These are phyloP conservation scores for Paramecium sonneborni DNA, from an alignment of 73 alveolate species.

Conservation along the genomic window DNA sequence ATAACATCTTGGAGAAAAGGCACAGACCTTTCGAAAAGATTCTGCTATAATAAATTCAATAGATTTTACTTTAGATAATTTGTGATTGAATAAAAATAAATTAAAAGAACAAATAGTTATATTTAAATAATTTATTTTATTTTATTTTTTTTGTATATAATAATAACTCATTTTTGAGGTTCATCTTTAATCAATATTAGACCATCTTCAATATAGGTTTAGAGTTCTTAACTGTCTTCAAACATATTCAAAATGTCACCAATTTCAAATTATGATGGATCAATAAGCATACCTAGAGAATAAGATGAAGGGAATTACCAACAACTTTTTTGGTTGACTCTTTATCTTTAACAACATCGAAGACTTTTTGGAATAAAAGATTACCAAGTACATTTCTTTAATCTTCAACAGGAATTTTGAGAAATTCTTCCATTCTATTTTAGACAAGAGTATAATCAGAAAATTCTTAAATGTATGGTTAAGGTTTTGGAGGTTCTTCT, in stretches of 20 bases:
- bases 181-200: neutral
- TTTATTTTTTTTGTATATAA: neutral
- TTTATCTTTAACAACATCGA: neutral
- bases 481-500: no score
- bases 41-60: neutral
- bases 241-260: constrained; percentile 20
- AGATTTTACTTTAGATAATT: neutral
- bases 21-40: neutral
- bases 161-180: neutral
- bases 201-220: neutral
- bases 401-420: neutral
- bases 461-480: neutral
- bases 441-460: neutral
- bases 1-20: constrained; percentile 18
- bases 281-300: constrained; percentile 34
- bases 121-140: neutral
- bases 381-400: constrained; percentile 46
- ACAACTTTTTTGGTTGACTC: neutral
- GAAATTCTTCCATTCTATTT: constrained; percentile 26
- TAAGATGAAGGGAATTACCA: neutral
- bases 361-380: neutral
- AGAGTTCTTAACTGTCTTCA: constrained; percentile 4
- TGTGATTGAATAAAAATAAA: neutral
- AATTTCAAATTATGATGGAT: constrained; percentile 22
- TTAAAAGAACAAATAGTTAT: neutral